phyloP scores from a whole-genome alignment of 805 yeast genomes.

The Nakazawaea ernobii region DNA sequence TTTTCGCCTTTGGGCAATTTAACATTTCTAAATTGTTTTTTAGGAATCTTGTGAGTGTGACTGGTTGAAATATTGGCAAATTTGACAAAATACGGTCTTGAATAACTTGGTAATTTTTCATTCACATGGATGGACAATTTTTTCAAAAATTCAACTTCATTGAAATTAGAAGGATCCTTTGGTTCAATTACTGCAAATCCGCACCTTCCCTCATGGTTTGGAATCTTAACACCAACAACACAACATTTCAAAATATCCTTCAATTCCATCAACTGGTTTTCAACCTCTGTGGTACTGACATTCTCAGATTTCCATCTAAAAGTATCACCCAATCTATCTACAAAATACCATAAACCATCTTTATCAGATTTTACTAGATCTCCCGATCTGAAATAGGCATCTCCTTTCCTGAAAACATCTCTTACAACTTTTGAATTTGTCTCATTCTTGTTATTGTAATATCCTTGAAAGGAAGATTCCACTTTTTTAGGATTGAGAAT shows the following conservation, averaged over 20 bases:
- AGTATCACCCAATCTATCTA: constrained; percentile 92
- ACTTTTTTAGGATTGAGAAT: constrained; percentile 56
- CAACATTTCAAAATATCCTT: constrained; percentile 57
- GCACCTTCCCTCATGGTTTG: constrained; percentile 90
- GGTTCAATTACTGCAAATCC: constrained; percentile 80
- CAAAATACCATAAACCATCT: constrained; percentile 70
- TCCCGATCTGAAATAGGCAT: constrained; percentile 87
- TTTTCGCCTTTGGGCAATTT: constrained; percentile 59
- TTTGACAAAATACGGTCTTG: constrained; percentile 78
- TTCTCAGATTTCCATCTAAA: constrained; percentile 96
- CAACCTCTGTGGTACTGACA: constrained; percentile 91
- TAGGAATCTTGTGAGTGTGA: constrained; percentile 79
- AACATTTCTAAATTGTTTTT: constrained; percentile 63
- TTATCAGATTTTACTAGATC: constrained; percentile 70
- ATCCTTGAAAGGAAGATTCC: constrained; percentile 84
- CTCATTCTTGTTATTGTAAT: constrained; percentile 73
- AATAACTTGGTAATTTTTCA: constrained; percentile 67
- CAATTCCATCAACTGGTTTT: constrained; percentile 54
- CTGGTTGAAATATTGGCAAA: constrained; percentile 60
- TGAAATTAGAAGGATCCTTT: constrained; percentile 21
- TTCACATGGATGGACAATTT: constrained; percentile 30
- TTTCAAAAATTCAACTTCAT: constrained; percentile 28
- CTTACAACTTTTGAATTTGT: constrained; percentile 69
- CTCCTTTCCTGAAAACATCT: constrained; percentile 78
- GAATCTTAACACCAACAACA: constrained; percentile 83